Evolutionary conservation across 768 basidiomycete genomes (phyloP), one percentile per base, ranked within the genome.

Genomic region (Hirschioporus abietinus): DNA sequence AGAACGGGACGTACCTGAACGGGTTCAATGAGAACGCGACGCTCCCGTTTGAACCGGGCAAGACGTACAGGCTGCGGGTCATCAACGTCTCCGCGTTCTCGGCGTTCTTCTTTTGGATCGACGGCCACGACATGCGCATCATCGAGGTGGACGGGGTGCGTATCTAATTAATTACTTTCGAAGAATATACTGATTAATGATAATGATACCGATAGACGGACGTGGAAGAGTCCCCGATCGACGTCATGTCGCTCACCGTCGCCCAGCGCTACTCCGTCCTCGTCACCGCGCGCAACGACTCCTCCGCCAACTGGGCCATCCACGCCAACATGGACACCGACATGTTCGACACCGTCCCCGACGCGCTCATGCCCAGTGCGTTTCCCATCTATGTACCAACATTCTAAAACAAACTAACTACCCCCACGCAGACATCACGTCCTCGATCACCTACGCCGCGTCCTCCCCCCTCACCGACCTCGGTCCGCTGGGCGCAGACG

Each of bases 181-280:
- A 2, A 6, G 57, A 36, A 65, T 1, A 57, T 64, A 59, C 25
- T 57, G 1, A 20, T 65, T 1, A 24, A 61, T 7, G 20, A 25
- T 8, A 5, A 3, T 25, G 24, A n/a, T 63, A 23, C 8, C n/a
- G n/a, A n/a, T 67, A 92, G 88, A 91, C 86, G 0, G 96, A 98
- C 78, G 82, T 88, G 1, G 83, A 91, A 73, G 88, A 89, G 68
- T 90, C 79, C 57, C 83, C 88, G 0, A 88, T 88, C 69, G 90
- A 93, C 73, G 75, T 90, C 42, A 72, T 98, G 63, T 83, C 86
- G 58, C 66, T 98, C 66, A 83, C 93, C 17, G 94, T 91, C 34
- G 95, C 95, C 0, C 96, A 99, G 76, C 88, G 96, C 23, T 97
- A 96, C 77, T 96, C 95, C 0, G 81, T 99, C 57, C 87, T 98